These are phyloP conservation scores for Ceratobasidium sp. DNA, from an alignment of 1,284 basidiomycete species.

Conservation along the genomic window DNA sequence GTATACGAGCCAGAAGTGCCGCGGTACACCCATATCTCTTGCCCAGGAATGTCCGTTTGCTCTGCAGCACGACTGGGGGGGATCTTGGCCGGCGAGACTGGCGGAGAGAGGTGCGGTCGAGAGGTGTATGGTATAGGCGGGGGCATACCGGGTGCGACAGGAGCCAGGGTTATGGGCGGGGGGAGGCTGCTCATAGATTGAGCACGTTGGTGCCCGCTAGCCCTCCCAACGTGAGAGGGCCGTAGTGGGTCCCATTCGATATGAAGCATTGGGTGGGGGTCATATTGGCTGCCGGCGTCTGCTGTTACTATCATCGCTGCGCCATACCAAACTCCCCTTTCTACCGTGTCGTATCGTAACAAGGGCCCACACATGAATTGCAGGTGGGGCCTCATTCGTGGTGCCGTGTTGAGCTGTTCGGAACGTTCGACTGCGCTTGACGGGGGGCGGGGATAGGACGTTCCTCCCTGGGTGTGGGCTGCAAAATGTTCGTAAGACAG, in stretches of 20 bases:
- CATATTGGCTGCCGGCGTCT: slow-evolving; percentile 82
- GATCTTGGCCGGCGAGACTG: not conserved
- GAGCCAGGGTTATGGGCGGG: slow-evolving; percentile 1
- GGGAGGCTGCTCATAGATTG: slow-evolving; percentile 22
- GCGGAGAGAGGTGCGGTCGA: not conserved
- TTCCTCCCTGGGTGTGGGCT: not conserved
- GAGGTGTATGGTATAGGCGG: slow-evolving; percentile 9
- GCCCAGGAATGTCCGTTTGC: slow-evolving; percentile 61
- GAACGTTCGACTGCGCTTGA: slow-evolving; percentile 74
- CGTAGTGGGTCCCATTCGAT: slow-evolving; percentile 79
- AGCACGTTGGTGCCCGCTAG: not conserved
- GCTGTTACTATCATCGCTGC: slow-evolving; percentile 86
- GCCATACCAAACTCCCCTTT: slow-evolving; percentile 84
- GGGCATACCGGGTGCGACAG: slow-evolving; percentile 5
- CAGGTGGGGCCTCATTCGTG: slow-evolving; percentile 75
- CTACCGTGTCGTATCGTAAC: slow-evolving; percentile 90
- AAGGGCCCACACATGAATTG: slow-evolving; percentile 72
- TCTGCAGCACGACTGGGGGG: slow-evolving; percentile 33
- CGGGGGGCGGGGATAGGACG: slow-evolving; percentile 2
- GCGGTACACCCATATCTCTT: slow-evolving; percentile 84
- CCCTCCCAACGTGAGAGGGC: slow-evolving; percentile 39
- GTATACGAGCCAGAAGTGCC: slow-evolving; percentile 74
- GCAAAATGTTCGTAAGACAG: not conserved
- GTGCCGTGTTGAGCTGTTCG: slow-evolving; percentile 61
- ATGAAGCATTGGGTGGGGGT: slow-evolving; percentile 77